Conservation (phyloP, 805 yeast genomes). For the Candida gorgasii region DNA sequence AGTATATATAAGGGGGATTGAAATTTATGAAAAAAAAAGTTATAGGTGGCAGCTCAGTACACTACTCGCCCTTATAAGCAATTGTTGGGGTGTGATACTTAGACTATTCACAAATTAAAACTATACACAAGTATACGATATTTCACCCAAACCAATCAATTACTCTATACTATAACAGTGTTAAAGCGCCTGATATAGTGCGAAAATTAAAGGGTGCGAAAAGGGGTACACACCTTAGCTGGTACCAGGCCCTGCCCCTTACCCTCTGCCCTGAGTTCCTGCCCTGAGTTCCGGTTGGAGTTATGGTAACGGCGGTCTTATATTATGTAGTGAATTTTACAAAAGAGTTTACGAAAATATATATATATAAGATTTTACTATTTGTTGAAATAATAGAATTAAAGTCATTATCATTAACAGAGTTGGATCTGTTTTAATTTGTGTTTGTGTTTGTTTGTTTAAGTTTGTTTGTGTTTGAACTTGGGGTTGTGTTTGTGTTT, state of each 20-base stretch:
- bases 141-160: background rate
- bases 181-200: background rate
- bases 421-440: conserved; percentile 6
- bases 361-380: background rate
- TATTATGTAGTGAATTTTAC: too few relatives aligned
- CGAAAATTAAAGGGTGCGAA: background rate
- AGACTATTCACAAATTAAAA: background rate
- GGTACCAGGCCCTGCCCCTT: too few relatives aligned
- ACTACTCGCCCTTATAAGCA: too few relatives aligned
- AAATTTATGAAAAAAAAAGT: too few relatives aligned
- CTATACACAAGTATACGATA: background rate
- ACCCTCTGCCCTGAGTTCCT: too few relatives aligned
- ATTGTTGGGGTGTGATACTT: too few relatives aligned
- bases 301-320: too few relatives aligned
- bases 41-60: too few relatives aligned
- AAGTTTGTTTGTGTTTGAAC: conserved; percentile 1
- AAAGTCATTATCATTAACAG: conserved; percentile 6
- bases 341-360: background rate
- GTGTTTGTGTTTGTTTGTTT: background rate
- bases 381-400: conserved; percentile 6
- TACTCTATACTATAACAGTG: background rate
- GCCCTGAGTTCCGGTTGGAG: too few relatives aligned
- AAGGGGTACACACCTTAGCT: background rate
- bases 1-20: too few relatives aligned
- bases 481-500: conserved; percentile 6